phyloP scores from a whole-genome alignment of 1,139 yeast genomes.

The Suzukiozyma palmioleophila region DNA sequence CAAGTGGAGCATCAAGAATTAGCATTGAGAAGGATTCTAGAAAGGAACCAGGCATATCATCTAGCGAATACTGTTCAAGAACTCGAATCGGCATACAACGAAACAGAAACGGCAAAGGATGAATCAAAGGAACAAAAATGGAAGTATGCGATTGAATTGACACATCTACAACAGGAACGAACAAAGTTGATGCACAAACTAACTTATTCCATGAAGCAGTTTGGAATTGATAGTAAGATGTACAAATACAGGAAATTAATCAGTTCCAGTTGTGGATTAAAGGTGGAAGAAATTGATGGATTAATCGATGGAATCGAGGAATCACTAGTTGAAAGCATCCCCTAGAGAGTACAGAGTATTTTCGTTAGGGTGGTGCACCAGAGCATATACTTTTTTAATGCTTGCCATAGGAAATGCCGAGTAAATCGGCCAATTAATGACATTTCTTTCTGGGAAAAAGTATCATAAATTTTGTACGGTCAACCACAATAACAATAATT shows the following conservation, averaged over 20 bases:
- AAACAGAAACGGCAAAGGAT: constrained; percentile 10
- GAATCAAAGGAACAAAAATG: constrained; percentile 19
- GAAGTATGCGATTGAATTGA: constrained; percentile 37
- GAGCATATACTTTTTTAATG: too few relatives aligned
- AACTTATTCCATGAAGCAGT: constrained; percentile 29
- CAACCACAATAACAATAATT: too few relatives aligned
- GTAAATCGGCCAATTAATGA: too few relatives aligned
- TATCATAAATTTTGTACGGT: too few relatives aligned
- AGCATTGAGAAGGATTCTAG: constrained; percentile 23
- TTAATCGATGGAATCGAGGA: constrained; percentile 45
- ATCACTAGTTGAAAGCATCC: constrained; percentile 29
- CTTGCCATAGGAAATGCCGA: too few relatives aligned
- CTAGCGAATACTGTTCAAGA: constrained; percentile 26
- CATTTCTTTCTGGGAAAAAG: too few relatives aligned
- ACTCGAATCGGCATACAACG: constrained; percentile 15
- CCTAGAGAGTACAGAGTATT: background rate
- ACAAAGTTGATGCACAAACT: constrained; percentile 38
- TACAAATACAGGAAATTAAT: constrained; percentile 77
- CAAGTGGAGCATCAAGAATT: constrained; percentile 34
- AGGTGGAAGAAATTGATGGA: constrained; percentile 75
- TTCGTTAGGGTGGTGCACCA: too few relatives aligned
- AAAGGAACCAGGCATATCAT: constrained; percentile 27
- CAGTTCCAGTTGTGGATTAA: constrained; percentile 77
- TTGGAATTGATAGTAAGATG: constrained; percentile 53
- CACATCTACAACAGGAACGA: constrained; percentile 51